phyloP scores from a whole-genome alignment of 1,284 basidiomycete species.

The Trametes polyzona region DNA sequence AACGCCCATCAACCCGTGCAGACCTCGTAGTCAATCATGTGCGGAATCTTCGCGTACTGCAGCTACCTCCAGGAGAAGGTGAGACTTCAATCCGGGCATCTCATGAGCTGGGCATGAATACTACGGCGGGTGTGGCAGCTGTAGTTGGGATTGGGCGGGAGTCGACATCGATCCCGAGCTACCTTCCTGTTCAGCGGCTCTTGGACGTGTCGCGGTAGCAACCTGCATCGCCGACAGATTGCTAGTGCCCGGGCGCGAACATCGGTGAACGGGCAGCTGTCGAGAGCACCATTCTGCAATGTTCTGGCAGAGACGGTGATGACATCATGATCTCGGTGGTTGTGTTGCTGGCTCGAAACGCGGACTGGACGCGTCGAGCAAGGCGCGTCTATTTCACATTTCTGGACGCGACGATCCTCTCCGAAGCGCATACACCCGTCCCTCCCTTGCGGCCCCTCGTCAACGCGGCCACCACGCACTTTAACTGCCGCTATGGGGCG shows the following conservation, averaged over 20 bases:
- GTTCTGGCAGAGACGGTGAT: background rate
- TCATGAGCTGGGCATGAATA: no score
- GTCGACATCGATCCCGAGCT: background rate
- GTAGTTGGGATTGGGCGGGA: no score
- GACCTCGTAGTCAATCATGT: conserved; percentile 53
- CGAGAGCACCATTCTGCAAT: background rate
- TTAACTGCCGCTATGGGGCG: no score
- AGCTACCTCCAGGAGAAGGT: conserved; percentile 94
- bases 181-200: background rate
- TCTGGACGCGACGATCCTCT: conserved; percentile 2
- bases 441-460: background rate
- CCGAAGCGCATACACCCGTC: background rate
- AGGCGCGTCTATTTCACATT: conserved; percentile 1
- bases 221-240: background rate
- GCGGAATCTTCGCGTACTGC: conserved; percentile 96
- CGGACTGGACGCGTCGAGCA: background rate
- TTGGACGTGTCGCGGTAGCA: background rate
- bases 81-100: conserved; percentile 34
- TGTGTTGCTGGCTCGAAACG: background rate
- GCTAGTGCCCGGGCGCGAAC: background rate
- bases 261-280: background rate
- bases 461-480: no score
- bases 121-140: no score
- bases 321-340: conserved; percentile 14
- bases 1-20: conserved; percentile 7